Conservation (phyloP, 2,329 filamentous ascomycete genomes). For the Stromatinia cepivora region DNA sequence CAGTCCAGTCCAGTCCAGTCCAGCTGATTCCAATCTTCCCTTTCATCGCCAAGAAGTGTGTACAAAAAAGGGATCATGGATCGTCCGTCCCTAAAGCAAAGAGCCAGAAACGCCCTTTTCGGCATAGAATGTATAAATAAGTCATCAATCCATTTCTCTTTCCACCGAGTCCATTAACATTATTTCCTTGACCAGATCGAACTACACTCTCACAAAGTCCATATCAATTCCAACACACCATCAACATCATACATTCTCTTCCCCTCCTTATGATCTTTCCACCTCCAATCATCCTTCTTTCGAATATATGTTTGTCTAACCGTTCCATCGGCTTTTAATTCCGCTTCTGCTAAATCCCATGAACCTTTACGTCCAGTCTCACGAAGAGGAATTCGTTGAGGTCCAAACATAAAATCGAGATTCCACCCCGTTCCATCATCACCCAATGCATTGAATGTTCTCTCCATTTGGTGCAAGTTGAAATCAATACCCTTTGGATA, state of each 20-base stretch:
- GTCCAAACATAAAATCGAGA: conserved; percentile 52
- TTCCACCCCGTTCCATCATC: conserved; percentile 39
- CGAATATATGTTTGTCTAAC: conserved; percentile 56
- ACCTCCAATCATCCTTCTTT: conserved; percentile 54
- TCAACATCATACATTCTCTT: conserved; percentile 53
- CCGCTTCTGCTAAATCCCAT: conserved; percentile 55
- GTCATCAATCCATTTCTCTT: not conserved
- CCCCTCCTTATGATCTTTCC: conserved; percentile 46
- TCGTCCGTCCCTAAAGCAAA: conserved; percentile 3
- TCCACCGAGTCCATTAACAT: conserved; percentile 3
- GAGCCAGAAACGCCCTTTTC: conserved; percentile 13
- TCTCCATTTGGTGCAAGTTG: conserved; percentile 39
- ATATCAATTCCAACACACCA: conserved; percentile 58
- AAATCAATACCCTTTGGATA: conserved; percentile 39
- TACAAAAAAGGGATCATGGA: conserved; percentile 8
- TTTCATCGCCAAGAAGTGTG: conserved; percentile 6
- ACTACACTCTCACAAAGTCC: conserved; percentile 46
- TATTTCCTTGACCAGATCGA: not conserved
- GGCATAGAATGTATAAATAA: conserved; percentile 17
- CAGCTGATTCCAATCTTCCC: not conserved
- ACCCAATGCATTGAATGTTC: conserved; percentile 36
- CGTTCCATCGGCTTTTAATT: conserved; percentile 50
- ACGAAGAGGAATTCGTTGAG: conserved; percentile 49
- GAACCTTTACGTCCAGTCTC: conserved; percentile 53
- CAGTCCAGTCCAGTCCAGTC: not conserved